Base-by-base conservation (phyloP, 1,284 basidiomycete species). In the Pyrrhoderma lamaoense region DNA sequence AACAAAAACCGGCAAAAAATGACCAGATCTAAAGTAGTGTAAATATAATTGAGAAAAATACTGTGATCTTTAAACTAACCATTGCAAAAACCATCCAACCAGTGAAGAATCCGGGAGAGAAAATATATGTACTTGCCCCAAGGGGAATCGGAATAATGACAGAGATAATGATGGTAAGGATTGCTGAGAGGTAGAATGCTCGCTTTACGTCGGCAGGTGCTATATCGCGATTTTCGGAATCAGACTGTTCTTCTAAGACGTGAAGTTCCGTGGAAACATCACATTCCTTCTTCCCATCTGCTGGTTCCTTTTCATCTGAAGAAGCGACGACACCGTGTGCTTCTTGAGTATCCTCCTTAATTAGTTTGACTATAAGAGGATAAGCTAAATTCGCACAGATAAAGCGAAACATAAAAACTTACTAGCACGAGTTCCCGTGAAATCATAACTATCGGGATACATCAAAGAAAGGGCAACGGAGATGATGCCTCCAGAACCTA, bases 91-190 rank as follows among this genome's bases (percentile, higher is more conserved):
- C 69, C 34, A 73, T 66, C 76, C 76, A 79, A 58, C 74, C 74
- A n/a, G 63, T 68, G 59, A 71, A 77, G 60, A 77, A 79, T 16
- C 57, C 58, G 46, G 65, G 62, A 53, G 70, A 74, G 57, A 76
- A 77, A 3, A 78, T 62, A 55, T 77, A 79, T 51, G 70, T 68
- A 31, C 70, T 70, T 62, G 75, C 75, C 60, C 75, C 76, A 70
- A 77, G 71, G 3, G 76, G 75, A 4, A 78, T 57, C 0, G 76
- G 76, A 0, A 36, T 43, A 45, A 56, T 45, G 16, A 55, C 38
- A 13, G 37, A 69, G 18, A 75, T 59, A 52, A 75, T 62, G 7
- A 71, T 61, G 5, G 75, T 70, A 36, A 69, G 66, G 3, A 60
- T 43, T 4, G 72, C 69, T 18, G 74, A 76, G 45, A 69, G 71